Percentiles rank a stretch among this genome's conserved stretches.
Conservation (phyloP, 495 filamentous ascomycete genomes). For the Arthonia radiata region DNA sequence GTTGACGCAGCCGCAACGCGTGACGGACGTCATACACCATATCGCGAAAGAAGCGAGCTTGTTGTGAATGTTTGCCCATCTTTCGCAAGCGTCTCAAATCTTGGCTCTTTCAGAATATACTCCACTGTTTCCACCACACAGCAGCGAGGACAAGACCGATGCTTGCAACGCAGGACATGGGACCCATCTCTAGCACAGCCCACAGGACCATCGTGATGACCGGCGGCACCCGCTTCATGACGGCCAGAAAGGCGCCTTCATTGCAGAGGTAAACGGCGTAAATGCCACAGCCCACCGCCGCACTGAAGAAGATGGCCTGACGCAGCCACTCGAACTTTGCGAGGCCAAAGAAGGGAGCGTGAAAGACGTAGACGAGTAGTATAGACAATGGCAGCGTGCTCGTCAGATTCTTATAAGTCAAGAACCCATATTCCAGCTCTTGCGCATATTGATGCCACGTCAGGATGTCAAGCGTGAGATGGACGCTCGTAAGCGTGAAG, state of each 20-base stretch:
- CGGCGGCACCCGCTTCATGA: constrained; percentile 79
- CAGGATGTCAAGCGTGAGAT: constrained; percentile 74
- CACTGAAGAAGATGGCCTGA: constrained; percentile 34
- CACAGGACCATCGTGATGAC: constrained; percentile 87
- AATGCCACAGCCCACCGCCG: constrained; percentile 33
- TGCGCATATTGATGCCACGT: constrained; percentile 75
- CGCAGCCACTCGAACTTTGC: constrained; percentile 21
- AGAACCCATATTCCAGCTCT: constrained; percentile 22
- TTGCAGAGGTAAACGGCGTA: constrained; percentile 68
- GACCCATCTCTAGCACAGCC: constrained; percentile 69
- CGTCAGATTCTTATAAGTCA: constrained; percentile 6
- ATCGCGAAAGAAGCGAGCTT: no score
- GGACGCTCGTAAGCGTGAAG: constrained; percentile 48
- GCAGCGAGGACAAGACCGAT: constrained; percentile 34
- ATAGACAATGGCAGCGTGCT: constrained; percentile 30
- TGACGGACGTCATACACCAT: no score
- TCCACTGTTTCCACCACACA: constrained; percentile 51
- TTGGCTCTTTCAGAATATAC: constrained; percentile 9
- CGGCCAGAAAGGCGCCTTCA: constrained; percentile 47
- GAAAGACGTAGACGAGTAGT: constrained; percentile 32
- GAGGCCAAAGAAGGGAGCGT: constrained; percentile 19
- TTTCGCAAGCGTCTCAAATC: no score
- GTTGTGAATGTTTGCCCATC: no score
- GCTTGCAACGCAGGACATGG: constrained; percentile 37
- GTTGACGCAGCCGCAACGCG: no score